Evolutionary conservation across 2,329 filamentous ascomycete genomes (phyloP), one percentile per base, ranked within the genome.

Genomic region (Fusarium nisikadoi): DNA sequence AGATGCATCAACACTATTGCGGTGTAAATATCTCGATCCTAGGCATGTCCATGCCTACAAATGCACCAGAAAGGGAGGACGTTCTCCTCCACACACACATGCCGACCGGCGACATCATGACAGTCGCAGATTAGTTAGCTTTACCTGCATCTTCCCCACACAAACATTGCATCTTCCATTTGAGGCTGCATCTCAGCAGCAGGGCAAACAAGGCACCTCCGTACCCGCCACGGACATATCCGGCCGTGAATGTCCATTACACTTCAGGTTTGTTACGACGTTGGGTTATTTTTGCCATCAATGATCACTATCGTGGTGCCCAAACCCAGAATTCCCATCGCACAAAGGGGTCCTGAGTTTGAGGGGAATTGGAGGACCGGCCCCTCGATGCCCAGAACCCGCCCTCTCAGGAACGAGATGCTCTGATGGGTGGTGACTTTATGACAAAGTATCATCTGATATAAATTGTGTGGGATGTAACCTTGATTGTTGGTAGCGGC

Each of bases 311-410:
- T 57, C 31, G 61, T 68, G 57, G 50, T 29, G 55, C 59, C 41
- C 33, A 50, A 67, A 61, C 25, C 36, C 50, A 69, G 52, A 64
- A 57, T 43, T 59, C 36, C 35, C 52, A 72, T 72, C 59, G 45
- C 41, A 73, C 70, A 69, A 73, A 71, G 56, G 71, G 71, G 55
- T 64, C 70, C 70, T 72, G 60, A 72, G 69, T 76, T 76, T 76
- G 73, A 73, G 74, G 74, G 71, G 68, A 72, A 75, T 76, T 76
- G 47, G 72, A 76, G 74, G 74, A 73, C 68, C 71, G 59, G 43
- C 68, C 59, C 68, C 65, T 75, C 62, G 65, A 68, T 62, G 62
- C 66, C 67, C 60, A 61, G 64, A 74, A 65, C 49, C 64, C 59
- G 71, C 46, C 49, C 38, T 62, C 42, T 52, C 45, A 61, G 62